Evolutionary conservation across 768 basidiomycete genomes (phyloP).

Genomic region (Hypholoma sublateritium): DNA sequence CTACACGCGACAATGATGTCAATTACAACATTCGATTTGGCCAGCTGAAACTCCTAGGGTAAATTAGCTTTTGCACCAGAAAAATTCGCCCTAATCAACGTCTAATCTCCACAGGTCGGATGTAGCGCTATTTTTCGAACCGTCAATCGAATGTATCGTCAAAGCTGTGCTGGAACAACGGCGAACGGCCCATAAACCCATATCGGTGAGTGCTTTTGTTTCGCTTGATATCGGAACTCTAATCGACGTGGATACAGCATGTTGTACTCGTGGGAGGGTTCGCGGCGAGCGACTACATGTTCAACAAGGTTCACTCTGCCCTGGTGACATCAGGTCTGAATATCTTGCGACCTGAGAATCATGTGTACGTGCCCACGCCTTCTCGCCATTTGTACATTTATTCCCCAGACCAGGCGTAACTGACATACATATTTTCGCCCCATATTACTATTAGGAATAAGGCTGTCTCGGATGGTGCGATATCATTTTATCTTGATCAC

Average conservation of each 20-base stretch:
- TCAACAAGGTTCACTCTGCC: slow-evolving; percentile 36
- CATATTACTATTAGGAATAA: slow-evolving; percentile 11
- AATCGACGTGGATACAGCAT: slow-evolving; percentile 23
- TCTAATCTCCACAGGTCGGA: slow-evolving; percentile 22
- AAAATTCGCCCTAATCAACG: background rate
- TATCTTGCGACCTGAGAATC: slow-evolving; percentile 50
- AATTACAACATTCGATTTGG: slow-evolving; percentile 42
- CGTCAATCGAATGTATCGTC: slow-evolving; percentile 35
- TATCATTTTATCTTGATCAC: slow-evolving; percentile 44
- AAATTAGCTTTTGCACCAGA: background rate
- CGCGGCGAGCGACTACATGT: slow-evolving; percentile 58
- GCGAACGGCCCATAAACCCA: slow-evolving; percentile 23
- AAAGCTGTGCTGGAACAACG: slow-evolving; percentile 29
- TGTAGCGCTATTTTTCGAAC: slow-evolving; percentile 37
- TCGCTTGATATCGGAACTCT: background rate
- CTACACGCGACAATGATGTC: slow-evolving; percentile 36
- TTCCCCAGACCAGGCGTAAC: background rate
- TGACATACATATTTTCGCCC: background rate
- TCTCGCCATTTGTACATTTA: background rate
- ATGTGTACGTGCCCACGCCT: slow-evolving; percentile 40
- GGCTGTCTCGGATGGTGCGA: slow-evolving; percentile 54
- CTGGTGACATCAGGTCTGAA: slow-evolving; percentile 38
- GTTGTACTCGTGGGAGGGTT: slow-evolving; percentile 59
- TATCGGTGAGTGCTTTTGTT: slow-evolving; percentile 25
- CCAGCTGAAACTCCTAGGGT: slow-evolving; percentile 42